Percentiles rank a stretch among this genome's conserved stretches.
phyloP scores from a whole-genome alignment of 176 grass and related monocot genomes.

The Hordeum marinum region DNA sequence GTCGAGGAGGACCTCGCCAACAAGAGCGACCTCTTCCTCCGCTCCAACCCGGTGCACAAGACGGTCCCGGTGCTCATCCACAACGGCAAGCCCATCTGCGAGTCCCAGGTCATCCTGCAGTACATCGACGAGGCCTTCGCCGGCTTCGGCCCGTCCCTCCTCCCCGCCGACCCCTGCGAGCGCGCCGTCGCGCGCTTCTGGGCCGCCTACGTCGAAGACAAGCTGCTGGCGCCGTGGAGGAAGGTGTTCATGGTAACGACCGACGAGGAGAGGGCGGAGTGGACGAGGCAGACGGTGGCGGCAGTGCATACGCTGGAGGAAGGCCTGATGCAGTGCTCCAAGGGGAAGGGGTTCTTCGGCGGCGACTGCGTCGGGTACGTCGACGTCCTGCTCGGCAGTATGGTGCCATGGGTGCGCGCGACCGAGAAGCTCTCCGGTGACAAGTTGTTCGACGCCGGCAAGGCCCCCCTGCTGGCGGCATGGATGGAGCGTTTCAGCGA shows the following conservation, averaged over 20 bases:
- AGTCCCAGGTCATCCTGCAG: conserved; percentile 38
- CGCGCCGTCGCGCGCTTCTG: conserved; percentile 20
- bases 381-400: conserved; percentile 29
- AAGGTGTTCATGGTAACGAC: neutral
- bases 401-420: neutral
- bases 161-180: conserved; percentile 32
- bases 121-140: conserved; percentile 43
- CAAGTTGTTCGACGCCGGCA: conserved; percentile 22
- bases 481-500: conserved; percentile 33
- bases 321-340: conserved; percentile 21
- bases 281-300: neutral
- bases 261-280: neutral
- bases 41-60: conserved; percentile 52
- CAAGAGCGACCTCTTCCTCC: conserved; percentile 50
- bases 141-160: neutral
- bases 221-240: neutral
- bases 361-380: conserved; percentile 47
- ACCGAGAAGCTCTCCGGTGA: neutral
- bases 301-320: conserved; percentile 29
- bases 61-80: conserved; percentile 46
- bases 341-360: conserved; percentile 36
- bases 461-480: conserved; percentile 19
- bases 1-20: conserved; percentile 34
- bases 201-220: conserved; percentile 37
- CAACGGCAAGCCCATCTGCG: conserved; percentile 10